A percentile compares a stretch with the other conserved stretches of the same genome.
Evolutionary conservation across 352 stramenopile species (phyloP).

Genomic region (Pythium aristosporum): DNA sequence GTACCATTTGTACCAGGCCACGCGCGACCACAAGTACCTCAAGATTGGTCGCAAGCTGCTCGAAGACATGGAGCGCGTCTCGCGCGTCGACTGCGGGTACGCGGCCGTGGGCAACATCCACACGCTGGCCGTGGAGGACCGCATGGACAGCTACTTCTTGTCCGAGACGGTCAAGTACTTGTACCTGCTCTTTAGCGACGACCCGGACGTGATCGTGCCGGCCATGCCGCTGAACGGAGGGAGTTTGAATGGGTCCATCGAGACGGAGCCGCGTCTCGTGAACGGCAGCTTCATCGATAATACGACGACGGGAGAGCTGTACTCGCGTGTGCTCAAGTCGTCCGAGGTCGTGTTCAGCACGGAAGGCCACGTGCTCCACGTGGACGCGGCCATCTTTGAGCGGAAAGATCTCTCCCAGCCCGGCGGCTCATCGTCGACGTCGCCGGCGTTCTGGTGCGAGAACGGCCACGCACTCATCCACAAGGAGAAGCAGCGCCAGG

Average conservation of each 20-base stretch:
- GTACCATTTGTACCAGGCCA: conserved; percentile 94
- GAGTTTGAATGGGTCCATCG: neutral
- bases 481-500: conserved; percentile 28
- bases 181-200: conserved; percentile 97
- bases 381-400: conserved; percentile 55
- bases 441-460: conserved; percentile 36
- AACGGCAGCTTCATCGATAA: neutral
- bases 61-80: conserved; percentile 86
- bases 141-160: conserved; percentile 99
- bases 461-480: conserved; percentile 47
- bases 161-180: conserved; percentile 99
- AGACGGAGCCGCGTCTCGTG: no score
- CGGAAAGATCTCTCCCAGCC: conserved; percentile 9
- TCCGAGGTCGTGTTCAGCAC: conserved; percentile 82
- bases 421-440: neutral
- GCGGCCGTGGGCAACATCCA: conserved; percentile 90
- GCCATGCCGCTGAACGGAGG: conserved; percentile 18
- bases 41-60: conserved; percentile 89
- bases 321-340: conserved; percentile 47
- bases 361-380: conserved; percentile 75
- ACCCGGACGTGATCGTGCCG: conserved; percentile 71
- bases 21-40: conserved; percentile 85
- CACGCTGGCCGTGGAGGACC: conserved; percentile 89
- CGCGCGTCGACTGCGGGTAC: conserved; percentile 90
- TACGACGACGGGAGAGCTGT: neutral